phyloP scores from a whole-genome alignment of 768 basidiomycete genomes.

The Phanerochaete carnosa region DNA sequence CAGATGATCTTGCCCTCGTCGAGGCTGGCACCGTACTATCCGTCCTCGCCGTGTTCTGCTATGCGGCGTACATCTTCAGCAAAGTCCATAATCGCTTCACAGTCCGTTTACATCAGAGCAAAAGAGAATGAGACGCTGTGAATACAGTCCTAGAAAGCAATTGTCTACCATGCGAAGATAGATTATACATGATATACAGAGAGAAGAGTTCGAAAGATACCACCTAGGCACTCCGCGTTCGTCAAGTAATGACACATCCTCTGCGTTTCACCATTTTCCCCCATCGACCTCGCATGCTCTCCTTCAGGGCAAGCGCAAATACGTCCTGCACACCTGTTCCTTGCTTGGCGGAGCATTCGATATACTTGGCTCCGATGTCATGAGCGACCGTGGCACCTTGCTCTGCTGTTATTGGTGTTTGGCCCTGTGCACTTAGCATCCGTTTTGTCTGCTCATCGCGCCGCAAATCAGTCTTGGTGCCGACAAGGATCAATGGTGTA shows the following conservation, averaged over 20 bases:
- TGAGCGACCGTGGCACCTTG: conserved; percentile 84
- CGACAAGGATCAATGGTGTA: conserved; percentile 88
- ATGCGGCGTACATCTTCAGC: neutral
- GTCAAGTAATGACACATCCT: conserved; percentile 63
- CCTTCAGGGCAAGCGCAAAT: conserved; percentile 82
- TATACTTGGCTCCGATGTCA: conserved; percentile 91
- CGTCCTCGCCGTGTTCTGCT: conserved; percentile 19
- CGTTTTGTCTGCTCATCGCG: conserved; percentile 81
- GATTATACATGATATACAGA: conserved; percentile 5
- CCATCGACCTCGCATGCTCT: conserved; percentile 83
- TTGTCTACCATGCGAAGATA: neutral
- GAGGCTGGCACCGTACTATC: conserved; percentile 33
- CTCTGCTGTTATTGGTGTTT: conserved; percentile 72
- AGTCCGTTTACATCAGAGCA: conserved; percentile 1
- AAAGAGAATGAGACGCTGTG: conserved; percentile 1
- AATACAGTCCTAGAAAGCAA: conserved; percentile 9
- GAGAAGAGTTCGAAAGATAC: neutral
- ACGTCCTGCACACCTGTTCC: conserved; percentile 89
- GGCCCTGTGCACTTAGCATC: conserved; percentile 89
- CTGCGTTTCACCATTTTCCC: conserved; percentile 65
- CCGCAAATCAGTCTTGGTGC: conserved; percentile 90
- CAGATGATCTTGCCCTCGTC: conserved; percentile 29
- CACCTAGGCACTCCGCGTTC: neutral
- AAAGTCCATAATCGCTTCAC: neutral
- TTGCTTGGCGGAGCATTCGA: conserved; percentile 94